Evolutionary conservation across 305 asterid species (phyloP), one percentile per base, ranked within the genome.

Genomic region (Euphrasia arctica): DNA sequence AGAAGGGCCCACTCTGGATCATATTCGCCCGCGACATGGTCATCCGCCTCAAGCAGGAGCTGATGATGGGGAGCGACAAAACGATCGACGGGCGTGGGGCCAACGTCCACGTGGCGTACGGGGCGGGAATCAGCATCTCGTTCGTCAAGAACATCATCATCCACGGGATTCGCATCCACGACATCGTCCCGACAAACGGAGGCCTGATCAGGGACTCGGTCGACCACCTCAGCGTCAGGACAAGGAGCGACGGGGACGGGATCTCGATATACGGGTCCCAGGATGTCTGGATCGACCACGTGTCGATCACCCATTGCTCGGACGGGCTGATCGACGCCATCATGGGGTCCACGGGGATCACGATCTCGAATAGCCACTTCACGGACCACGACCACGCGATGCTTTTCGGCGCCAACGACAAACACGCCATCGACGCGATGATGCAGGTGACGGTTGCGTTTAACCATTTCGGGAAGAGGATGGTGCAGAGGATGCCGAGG

Each of bases 401-500:
- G 83, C 81, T 90, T 1, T 85, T 91, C 48, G 97, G 96, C 0
- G 95, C 93, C 0, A 81, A 79, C 57, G 91, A 88, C n/a, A 31
- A 60, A 0, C 50, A 72, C 77, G 39, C 79, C 1, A 27, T 13
- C 5, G 97, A 90, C 70, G 69, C 32, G 54, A 72, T 77, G 10
- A 88, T 90, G 95, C 90, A 90, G 61, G 66, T 90, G 56, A 90
- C 95, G 0, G 73, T 87, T 0, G 95, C 95, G 1, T 87, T 82
- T 77, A 87, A 85, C 74, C 95, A 85, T 68, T 90, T 90, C 28
- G 97, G 97, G 0, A 81, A 90, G 77, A 80, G 95, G 49, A 22
- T 90, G 81, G 74, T 84, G 4, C 96, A 90, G 54, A 88, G 97
- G 64, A 88, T 86, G 97, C 97, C 97, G 0, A 76, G 93, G 50